These are phyloP conservation scores for Theobroma grandiflorum DNA, from an alignment of 441 rosid species.

Conservation along the genomic window DNA sequence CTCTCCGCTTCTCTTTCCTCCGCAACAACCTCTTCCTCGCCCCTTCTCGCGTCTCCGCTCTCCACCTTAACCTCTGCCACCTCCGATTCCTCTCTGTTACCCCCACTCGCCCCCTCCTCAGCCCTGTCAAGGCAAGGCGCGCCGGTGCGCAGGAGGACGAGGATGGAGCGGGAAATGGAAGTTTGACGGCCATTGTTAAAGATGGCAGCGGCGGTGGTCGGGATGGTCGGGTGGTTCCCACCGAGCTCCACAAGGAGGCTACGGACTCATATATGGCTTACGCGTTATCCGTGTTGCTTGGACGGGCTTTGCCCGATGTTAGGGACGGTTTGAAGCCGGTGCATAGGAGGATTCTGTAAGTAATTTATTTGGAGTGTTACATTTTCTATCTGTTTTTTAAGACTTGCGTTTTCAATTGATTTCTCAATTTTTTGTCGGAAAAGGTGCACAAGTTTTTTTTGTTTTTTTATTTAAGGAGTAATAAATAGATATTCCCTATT, in stretches of 20 bases:
- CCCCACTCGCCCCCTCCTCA: constrained; percentile 24
- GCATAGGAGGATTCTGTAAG: constrained; percentile 88
- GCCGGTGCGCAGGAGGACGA: constrained; percentile 26
- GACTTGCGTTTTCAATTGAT: background rate
- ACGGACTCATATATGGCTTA: constrained; percentile 89
- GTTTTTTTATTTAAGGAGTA: too few species aligned
- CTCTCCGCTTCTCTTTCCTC: constrained; percentile 61
- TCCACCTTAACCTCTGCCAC: constrained; percentile 41
- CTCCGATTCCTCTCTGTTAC: constrained; percentile 44
- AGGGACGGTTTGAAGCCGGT: constrained; percentile 95
- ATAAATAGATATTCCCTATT: background rate
- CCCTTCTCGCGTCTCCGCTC: constrained; percentile 33
- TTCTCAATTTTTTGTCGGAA: background rate
- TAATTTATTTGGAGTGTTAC: background rate
- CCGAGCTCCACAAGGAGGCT: constrained; percentile 94
- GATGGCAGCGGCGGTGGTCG: constrained; percentile 40
- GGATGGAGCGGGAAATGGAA: constrained; percentile 46
- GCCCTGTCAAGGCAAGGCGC: constrained; percentile 24
- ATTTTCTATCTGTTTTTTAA: background rate
- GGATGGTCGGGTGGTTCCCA: constrained; percentile 57
- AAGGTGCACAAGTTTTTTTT: background rate
- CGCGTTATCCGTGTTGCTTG: constrained; percentile 92
- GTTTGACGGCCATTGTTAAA: constrained; percentile 43
- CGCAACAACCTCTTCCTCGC: constrained; percentile 43
- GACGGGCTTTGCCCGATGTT: constrained; percentile 93